Conservation (phyloP, 176 grass and related monocot species). For the Oryza meyeriana region DNA sequence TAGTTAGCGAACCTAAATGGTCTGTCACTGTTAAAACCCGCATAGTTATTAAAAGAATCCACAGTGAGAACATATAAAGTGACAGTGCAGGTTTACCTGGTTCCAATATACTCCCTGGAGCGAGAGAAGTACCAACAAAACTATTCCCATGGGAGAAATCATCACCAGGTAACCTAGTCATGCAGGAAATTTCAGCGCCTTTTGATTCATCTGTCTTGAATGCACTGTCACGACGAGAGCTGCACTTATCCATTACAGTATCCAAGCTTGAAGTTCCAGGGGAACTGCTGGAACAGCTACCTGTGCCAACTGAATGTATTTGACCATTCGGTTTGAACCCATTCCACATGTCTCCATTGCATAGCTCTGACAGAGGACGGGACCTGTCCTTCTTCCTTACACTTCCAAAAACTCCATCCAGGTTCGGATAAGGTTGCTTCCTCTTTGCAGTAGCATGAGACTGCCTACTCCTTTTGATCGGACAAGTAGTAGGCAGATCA, state of each 20-base stretch:
- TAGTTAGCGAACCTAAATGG: constrained; percentile 6
- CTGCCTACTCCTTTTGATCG: constrained; percentile 31
- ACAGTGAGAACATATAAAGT: neutral
- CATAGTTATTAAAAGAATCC: neutral
- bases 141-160: constrained; percentile 33
- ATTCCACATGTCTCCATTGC: constrained; percentile 41
- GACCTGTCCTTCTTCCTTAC: constrained; percentile 65
- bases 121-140: constrained; percentile 36
- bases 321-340: neutral
- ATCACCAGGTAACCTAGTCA: constrained; percentile 26
- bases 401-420: constrained; percentile 41
- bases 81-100: constrained; percentile 43
- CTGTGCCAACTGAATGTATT: neutral
- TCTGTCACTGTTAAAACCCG: neutral
- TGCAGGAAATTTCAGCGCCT: constrained; percentile 24
- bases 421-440: constrained; percentile 29
- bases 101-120: constrained; percentile 34
- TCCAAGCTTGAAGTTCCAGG: constrained; percentile 54
- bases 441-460: constrained; percentile 45
- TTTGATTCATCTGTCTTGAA: constrained; percentile 35
- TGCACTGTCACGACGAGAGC: constrained; percentile 7
- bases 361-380: constrained; percentile 59
- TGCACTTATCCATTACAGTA: constrained; percentile 17
- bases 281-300: constrained; percentile 29
- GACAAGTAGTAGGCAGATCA: constrained; percentile 12